Evolutionary conservation across 2,329 filamentous ascomycete genomes (phyloP), one percentile per base, ranked within the genome.

Genomic region (Camillea tinctor): DNA sequence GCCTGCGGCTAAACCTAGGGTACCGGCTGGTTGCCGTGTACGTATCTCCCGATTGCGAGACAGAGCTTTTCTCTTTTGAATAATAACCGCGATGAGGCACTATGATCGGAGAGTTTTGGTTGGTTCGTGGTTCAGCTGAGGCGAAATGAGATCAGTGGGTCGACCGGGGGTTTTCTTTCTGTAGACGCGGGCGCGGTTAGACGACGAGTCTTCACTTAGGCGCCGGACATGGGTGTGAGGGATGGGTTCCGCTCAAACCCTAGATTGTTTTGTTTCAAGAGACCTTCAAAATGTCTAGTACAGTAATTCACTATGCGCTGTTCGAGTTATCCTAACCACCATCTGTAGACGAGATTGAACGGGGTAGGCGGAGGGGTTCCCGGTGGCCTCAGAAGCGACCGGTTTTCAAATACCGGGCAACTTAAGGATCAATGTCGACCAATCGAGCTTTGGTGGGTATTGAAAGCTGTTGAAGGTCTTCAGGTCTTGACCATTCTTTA

Each of bases 131-230:
- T 24, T 36, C 19, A 61, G 60, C 59, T 60, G 53, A 60, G 60
- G 59, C 61, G 63, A 69, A 64, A 71, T 68, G 68, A 69, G 60
- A 63, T 54, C 57, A 57, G 66, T 68, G 67, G 63, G 60, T 40
- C 58, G 44, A 44, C 17, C 13, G 60, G 60, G 56, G 64, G 61
- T 60, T 30, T 4, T 30, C 26, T 30, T 30, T 53, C 54, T 62
- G 52, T 72, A 73, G 71, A 70, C 71, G 71, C 71, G 68, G 68
- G 60, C 69, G 69, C 70, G 68, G 61, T 54, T 60, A 59, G 36
- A 49, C 11, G 44, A 21, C 4, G 44, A 49, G 44, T 22, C 19
- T 23, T 52, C 21, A 24, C 20, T 26, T 52, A 52, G 17, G 51
- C 51, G 51, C 51, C 51, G 51, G 13, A 20, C 51, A 52, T n/a